Conservation (phyloP, 306 rosid genomes). For the Trifolium pratense region DNA sequence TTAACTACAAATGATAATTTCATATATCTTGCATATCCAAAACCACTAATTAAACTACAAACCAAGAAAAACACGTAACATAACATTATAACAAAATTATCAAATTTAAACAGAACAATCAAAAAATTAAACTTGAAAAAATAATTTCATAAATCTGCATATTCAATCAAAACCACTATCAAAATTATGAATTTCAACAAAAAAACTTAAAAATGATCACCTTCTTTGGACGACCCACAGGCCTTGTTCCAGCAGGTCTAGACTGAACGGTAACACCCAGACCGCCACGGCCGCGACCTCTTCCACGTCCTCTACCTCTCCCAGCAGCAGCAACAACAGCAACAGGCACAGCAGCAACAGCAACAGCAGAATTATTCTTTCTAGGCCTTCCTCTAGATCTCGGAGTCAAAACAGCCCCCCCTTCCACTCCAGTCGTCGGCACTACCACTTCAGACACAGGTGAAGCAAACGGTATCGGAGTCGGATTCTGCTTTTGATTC, state of each 20-base stretch:
- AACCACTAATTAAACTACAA: background rate
- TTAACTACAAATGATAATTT: background rate
- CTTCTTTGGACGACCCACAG: constrained; percentile 87
- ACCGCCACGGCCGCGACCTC: constrained; percentile 15
- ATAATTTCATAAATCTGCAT: background rate
- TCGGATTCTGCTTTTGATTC: constrained; percentile 52
- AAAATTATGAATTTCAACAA: background rate
- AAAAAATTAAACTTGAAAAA: background rate
- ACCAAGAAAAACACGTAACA: background rate
- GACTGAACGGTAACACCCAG: constrained; percentile 20
- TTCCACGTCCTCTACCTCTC: background rate
- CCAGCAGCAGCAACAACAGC: background rate
- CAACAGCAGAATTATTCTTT: constrained; percentile 35
- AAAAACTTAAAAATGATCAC: constrained; percentile 37
- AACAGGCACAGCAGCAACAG: background rate
- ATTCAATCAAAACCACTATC: background rate
- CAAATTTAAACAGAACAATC: background rate
- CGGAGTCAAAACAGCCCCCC: background rate
- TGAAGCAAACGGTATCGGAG: constrained; percentile 58
- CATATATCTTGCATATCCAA: background rate
- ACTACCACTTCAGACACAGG: background rate
- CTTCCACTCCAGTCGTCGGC: background rate
- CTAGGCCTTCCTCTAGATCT: constrained; percentile 75
- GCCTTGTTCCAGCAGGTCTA: constrained; percentile 51
- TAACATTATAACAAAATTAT: background rate